These are phyloP conservation scores for Backusella australiensis DNA, from an alignment of 192 early-diverging fungal species.

Conservation along the genomic window DNA sequence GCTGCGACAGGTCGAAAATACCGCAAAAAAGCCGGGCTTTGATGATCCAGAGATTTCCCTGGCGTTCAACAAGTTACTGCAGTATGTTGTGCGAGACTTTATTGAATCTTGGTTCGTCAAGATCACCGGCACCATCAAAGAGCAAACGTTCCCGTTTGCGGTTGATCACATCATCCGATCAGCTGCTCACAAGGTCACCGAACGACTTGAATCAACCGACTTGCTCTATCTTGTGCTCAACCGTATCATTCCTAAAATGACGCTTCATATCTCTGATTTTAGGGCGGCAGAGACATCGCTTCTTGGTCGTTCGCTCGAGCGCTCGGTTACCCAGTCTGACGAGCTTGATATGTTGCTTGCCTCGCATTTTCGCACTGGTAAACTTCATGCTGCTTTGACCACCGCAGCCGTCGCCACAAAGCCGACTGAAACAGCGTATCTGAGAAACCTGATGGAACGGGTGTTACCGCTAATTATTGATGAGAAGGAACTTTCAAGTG, in stretches of 20 bases:
- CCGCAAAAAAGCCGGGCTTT: not conserved
- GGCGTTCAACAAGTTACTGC: slow-evolving; percentile 46
- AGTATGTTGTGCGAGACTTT: slow-evolving; percentile 55
- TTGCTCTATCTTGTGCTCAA: slow-evolving; percentile 57
- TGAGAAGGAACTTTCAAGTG: slow-evolving; percentile 54
- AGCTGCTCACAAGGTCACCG: slow-evolving; percentile 33
- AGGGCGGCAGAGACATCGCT: slow-evolving; percentile 56
- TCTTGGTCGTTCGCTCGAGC: slow-evolving; percentile 42
- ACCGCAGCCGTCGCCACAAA: slow-evolving; percentile 39
- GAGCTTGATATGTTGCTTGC: slow-evolving; percentile 58
- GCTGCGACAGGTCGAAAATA: slow-evolving; percentile 2
- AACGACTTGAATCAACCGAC: slow-evolving; percentile 56
- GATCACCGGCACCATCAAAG: slow-evolving; percentile 38
- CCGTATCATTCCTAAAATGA: slow-evolving; percentile 68
- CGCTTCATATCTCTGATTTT: slow-evolving; percentile 66
- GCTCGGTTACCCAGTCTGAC: slow-evolving; percentile 50
- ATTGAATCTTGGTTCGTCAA: slow-evolving; percentile 53
- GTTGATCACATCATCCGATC: slow-evolving; percentile 50
- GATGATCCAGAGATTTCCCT: slow-evolving; percentile 31
- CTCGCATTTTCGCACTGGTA: slow-evolving; percentile 51
- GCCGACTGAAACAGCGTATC: slow-evolving; percentile 54
- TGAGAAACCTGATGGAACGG: slow-evolving; percentile 59
- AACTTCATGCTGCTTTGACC: slow-evolving; percentile 60
- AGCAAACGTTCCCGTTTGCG: slow-evolving; percentile 43
- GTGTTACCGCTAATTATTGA: slow-evolving; percentile 66